phyloP scores from a whole-genome alignment of 768 basidiomycete species.

The Pulveroboletus ravenelii region DNA sequence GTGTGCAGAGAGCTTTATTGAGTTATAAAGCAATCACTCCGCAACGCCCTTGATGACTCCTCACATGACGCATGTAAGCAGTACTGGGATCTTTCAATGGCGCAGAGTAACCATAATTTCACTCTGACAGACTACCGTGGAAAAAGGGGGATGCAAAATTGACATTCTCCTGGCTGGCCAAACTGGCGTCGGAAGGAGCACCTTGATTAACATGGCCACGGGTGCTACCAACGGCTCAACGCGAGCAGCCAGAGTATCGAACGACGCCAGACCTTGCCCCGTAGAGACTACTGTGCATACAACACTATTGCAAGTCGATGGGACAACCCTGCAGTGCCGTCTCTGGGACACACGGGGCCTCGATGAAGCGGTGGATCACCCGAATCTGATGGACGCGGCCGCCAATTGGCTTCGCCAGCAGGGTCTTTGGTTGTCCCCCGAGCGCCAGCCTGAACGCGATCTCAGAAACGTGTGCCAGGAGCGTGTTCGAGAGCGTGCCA shows the following conservation, averaged over 20 bases:
- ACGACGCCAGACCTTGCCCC: conserved; percentile 23
- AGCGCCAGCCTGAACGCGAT: conserved; percentile 19
- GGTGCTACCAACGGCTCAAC: conserved; percentile 11
- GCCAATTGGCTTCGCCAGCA: conserved; percentile 20
- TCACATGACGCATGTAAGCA: conserved; percentile 6
- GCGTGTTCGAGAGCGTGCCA: conserved; percentile 18
- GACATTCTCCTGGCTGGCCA: conserved; percentile 24
- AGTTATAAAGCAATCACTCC: conserved; percentile 3
- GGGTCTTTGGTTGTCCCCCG: conserved; percentile 13
- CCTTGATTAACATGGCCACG: conserved; percentile 25
- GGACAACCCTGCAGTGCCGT: conserved; percentile 8
- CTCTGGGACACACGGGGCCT: conserved; percentile 28
- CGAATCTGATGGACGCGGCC: conserved; percentile 18
- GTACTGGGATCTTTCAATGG: neutral
- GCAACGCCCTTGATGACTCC: conserved; percentile 1
- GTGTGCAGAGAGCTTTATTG: neutral
- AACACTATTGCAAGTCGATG: neutral
- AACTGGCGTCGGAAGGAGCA: conserved; percentile 28
- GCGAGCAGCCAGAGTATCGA: conserved; percentile 18
- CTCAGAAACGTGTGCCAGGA: conserved; percentile 17
- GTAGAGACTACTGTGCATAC: conserved; percentile 18
- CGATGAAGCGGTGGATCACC: conserved; percentile 23
- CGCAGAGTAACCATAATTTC: neutral
- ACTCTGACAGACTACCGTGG: neutral
- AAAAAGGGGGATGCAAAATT: neutral